Conservation (phyloP, 257 asterid species). For the Apocynum venetum region DNA sequence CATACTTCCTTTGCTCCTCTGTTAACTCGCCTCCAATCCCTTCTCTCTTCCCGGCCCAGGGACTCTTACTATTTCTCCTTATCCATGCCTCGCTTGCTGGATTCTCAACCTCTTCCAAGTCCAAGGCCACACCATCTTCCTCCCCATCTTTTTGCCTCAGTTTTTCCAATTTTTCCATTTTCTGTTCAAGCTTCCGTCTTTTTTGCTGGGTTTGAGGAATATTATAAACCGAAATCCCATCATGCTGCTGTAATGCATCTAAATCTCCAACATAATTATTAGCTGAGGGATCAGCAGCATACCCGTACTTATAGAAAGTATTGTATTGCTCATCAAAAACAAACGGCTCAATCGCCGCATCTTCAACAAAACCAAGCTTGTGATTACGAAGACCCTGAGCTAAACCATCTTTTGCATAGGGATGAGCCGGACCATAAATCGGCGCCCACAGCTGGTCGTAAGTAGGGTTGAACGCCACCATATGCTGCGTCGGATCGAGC, state of each 20-base stretch:
- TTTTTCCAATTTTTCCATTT: slow-evolving; percentile 66
- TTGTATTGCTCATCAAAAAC: slow-evolving; percentile 96
- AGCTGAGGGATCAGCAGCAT: slow-evolving; percentile 91
- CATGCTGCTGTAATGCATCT: slow-evolving; percentile 46
- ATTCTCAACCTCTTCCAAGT: slow-evolving; percentile 54
- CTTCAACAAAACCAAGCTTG: slow-evolving; percentile 88
- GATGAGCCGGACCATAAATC: slow-evolving; percentile 86
- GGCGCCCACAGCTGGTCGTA: slow-evolving; percentile 98
- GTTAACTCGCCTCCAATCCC: slow-evolving; percentile 72
- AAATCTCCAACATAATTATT: slow-evolving; percentile 72
- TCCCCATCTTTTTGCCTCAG: slow-evolving; percentile 36
- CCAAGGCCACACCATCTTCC: slow-evolving; percentile 24
- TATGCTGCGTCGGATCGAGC: slow-evolving; percentile 83
- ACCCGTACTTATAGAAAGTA: slow-evolving; percentile 82
- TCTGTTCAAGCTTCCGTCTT: slow-evolving; percentile 72
- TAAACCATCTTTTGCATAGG: slow-evolving; percentile 94
- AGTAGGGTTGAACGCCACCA: slow-evolving; percentile 86
- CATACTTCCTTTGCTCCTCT: slow-evolving; percentile 97
- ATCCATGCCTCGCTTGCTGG: slow-evolving; percentile 84
- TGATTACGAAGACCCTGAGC: slow-evolving; percentile 96
- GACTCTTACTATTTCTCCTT: slow-evolving; percentile 88
- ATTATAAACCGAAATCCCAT: slow-evolving; percentile 76
- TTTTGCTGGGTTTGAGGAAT: slow-evolving; percentile 81
- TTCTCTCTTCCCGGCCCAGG: slow-evolving; percentile 93
- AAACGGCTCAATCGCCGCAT: slow-evolving; percentile 71